Evolutionary conservation across 2,329 filamentous ascomycete genomes (phyloP), one percentile per base, ranked within the genome.

Genomic region (Verticillium nubilum): DNA sequence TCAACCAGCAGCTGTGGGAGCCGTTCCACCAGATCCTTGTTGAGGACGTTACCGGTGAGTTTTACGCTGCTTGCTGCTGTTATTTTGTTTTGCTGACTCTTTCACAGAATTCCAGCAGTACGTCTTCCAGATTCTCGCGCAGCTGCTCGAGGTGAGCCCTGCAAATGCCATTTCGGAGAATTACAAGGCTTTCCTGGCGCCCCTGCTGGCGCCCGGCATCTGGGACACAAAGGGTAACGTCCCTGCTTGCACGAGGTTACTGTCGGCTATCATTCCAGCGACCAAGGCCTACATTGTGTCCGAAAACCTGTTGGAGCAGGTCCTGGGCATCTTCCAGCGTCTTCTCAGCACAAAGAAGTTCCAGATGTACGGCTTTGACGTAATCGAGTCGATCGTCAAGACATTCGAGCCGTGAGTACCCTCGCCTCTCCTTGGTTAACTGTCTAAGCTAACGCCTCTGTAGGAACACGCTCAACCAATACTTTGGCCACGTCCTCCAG

Each of bases 191-290:
- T 79, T 99, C 53, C 84, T 98, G 50, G 81, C 81, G 0, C 91
- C 92, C 4, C 84, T 98, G 31, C 83, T 99, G 53, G 85, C 85
- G 64, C 91, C 91, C n/a, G 77, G 84, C 1, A 82, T 96, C 64
- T 99, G 96, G 95, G 92, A 97, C 65, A 90, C 88, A 4, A 88
- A 89, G 69, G 95, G 95, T 68, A 99, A 97, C 68, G 89, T 97
- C 2, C 96, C 96, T 5, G 95, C 93, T 4, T 86, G 97, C 66
- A 90, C 92, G 28, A 88, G 95, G 60, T 82, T 99, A 54, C 78
- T 99, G 54, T 86, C 89, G 12, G 90, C 92, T 17, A 89, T 98
- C 66, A 89, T 98, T 65, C 87, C 91, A 17, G 88, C 90, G 65
- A 90, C 89, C 27, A 83, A 88, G 3, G 79, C 86, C 60, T 82